Evolutionary conservation across 805 yeast genomes (phyloP).

Genomic region (Cyberlindnera suaveolens): DNA sequence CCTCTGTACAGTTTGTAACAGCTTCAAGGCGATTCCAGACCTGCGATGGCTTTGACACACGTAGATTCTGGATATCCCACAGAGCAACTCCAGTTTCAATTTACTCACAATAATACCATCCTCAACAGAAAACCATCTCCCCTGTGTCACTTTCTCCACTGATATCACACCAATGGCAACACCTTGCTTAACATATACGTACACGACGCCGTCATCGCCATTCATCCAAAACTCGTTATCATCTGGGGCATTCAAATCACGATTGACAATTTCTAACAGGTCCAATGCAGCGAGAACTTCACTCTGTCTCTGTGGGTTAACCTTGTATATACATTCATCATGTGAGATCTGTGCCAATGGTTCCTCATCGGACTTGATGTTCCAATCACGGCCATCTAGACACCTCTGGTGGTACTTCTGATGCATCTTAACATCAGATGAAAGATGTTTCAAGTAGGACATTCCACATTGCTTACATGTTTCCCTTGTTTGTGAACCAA

Average conservation of each 20-base stretch:
- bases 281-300: conserved; percentile 32
- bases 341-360: background rate
- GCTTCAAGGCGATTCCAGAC: conserved; percentile 39
- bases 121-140: conserved; percentile 56
- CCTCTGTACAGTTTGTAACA: conserved; percentile 38
- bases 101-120: conserved; percentile 45
- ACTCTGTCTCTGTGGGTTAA: conserved; percentile 25
- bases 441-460: conserved; percentile 39
- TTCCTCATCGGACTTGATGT: background rate
- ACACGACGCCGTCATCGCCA: conserved; percentile 37
- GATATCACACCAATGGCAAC: conserved; percentile 52
- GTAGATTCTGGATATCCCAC: conserved; percentile 47
- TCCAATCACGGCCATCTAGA: conserved; percentile 46
- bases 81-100: conserved; percentile 31
- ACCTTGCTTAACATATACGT: conserved; percentile 38
- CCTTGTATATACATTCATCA: conserved; percentile 29
- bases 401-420: conserved; percentile 43
- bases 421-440: conserved; percentile 42
- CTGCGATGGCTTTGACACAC: conserved; percentile 41
- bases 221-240: conserved; percentile 35
- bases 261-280: conserved; percentile 48
- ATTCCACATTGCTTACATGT: conserved; percentile 49
- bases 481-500: conserved; percentile 13
- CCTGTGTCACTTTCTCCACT: conserved; percentile 39
- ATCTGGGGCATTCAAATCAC: conserved; percentile 55